Evolutionary conservation across 2,329 filamentous ascomycete species (phyloP).

Genomic region (Clarireedia hainanense): DNA sequence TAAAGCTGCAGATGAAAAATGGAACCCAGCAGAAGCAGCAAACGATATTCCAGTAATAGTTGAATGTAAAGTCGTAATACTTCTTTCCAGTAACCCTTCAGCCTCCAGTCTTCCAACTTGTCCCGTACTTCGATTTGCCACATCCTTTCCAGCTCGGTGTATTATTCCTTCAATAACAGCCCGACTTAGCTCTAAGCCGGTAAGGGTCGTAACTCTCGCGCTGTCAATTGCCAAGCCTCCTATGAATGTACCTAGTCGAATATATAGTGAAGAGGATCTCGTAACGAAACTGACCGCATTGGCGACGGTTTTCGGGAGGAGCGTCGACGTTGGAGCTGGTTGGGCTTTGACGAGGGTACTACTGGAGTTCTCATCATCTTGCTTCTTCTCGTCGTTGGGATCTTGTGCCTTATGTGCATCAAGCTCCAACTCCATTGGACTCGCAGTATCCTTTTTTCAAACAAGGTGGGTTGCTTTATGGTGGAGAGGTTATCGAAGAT

Average conservation of each 20-base stretch:
- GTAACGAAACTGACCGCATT: constrained; percentile 53
- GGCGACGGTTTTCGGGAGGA: constrained; percentile 51
- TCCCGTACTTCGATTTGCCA: constrained; percentile 26
- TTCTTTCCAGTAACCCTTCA: constrained; percentile 48
- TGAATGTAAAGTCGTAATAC: constrained; percentile 47
- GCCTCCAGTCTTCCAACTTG: constrained; percentile 44
- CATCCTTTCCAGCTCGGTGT: constrained; percentile 30
- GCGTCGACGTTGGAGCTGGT: constrained; percentile 31
- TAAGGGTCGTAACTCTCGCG: constrained; percentile 32
- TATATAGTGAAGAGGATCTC: constrained; percentile 46
- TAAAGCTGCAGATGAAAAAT: constrained; percentile 47
- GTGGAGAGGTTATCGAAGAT: too few species aligned
- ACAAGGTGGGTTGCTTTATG: too few species aligned
- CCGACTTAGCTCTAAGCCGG: constrained; percentile 31
- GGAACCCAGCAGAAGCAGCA: constrained; percentile 53
- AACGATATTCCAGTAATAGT: constrained; percentile 53
- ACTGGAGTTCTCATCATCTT: background rate
- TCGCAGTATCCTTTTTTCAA: background rate
- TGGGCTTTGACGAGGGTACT: background rate
- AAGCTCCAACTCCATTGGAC: background rate
- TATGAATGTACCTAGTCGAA: constrained; percentile 32
- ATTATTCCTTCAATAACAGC: constrained; percentile 32
- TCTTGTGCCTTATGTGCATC: background rate
- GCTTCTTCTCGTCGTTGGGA: background rate
- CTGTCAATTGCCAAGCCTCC: constrained; percentile 31